Percentiles rank a stretch among this genome's conserved stretches.
Conservation (phyloP, 2,329 filamentous ascomycete genomes). For the Trichoderma cornu-damae region DNA sequence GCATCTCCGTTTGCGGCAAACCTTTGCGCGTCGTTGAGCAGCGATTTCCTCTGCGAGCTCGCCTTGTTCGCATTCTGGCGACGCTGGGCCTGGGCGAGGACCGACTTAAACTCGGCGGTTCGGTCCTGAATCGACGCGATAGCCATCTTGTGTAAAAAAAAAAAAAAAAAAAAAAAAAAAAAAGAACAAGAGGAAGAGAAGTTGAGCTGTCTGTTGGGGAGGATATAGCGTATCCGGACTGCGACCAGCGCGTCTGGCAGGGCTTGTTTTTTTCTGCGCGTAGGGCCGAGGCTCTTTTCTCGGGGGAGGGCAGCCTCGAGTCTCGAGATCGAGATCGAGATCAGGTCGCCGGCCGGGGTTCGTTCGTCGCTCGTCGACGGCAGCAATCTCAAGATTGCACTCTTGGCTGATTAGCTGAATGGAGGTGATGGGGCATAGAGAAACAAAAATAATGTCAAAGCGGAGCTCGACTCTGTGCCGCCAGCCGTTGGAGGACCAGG, state of each 20-base stretch:
- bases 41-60: conserved; percentile 71
- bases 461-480: not conserved
- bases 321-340: not conserved
- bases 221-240: conserved; percentile 22
- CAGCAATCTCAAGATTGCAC: conserved; percentile 5
- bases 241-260: conserved; percentile 34
- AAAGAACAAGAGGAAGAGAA: too few relatives aligned
- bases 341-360: conserved; percentile 1
- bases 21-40: conserved; percentile 71
- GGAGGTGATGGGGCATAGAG: not conserved
- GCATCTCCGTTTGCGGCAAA: conserved; percentile 51
- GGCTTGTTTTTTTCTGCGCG: too few relatives aligned
- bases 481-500: not conserved
- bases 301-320: not conserved
- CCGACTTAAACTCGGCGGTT: conserved; percentile 89
- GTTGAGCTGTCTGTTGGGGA: conserved; percentile 17
- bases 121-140: conserved; percentile 87
- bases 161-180: too few relatives aligned
- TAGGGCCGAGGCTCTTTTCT: not conserved
- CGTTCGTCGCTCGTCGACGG: not conserved
- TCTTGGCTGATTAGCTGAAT: not conserved
- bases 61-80: conserved; percentile 71
- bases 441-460: not conserved
- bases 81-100: conserved; percentile 79
- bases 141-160: conserved; percentile 52